Evolutionary conservation across 441 rosid genomes (phyloP).

Genomic region (Metrosideros polymorpha): DNA sequence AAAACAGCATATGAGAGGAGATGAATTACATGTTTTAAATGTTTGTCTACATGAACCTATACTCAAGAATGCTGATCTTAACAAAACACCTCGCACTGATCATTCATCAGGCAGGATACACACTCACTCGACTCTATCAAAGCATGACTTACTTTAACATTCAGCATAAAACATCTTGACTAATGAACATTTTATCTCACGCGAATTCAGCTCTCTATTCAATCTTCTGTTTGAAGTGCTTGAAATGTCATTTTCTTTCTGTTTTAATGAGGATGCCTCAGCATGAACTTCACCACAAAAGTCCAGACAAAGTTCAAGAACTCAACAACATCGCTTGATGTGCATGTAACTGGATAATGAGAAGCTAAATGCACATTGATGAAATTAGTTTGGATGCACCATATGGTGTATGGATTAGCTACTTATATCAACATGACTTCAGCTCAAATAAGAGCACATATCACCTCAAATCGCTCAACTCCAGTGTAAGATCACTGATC

Average conservation of each 20-base stretch:
- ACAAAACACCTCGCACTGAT: background rate
- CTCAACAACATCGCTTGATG: background rate
- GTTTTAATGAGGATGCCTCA: background rate
- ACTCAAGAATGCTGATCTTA: background rate
- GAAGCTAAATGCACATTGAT: background rate
- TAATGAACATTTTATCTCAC: background rate
- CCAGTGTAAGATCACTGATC: slow-evolving; percentile 91
- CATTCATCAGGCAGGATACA: background rate
- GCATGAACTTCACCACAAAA: background rate
- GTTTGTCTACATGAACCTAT: background rate
- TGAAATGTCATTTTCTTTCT: background rate
- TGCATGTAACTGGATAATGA: background rate
- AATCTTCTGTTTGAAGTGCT: background rate
- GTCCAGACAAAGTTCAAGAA: background rate
- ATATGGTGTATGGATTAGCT: background rate
- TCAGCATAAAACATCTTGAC: background rate
- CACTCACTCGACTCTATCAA: background rate
- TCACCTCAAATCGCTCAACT: slow-evolving; percentile 86
- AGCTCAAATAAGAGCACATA: background rate
- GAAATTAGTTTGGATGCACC: background rate
- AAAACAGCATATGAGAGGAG: background rate
- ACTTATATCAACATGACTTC: background rate
- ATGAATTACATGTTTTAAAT: background rate
- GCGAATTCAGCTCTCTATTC: background rate
- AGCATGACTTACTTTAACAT: background rate